phyloP scores from a whole-genome alignment of 108 stramenopile genomes.

The Pseudonitzschia multiseries region DNA sequence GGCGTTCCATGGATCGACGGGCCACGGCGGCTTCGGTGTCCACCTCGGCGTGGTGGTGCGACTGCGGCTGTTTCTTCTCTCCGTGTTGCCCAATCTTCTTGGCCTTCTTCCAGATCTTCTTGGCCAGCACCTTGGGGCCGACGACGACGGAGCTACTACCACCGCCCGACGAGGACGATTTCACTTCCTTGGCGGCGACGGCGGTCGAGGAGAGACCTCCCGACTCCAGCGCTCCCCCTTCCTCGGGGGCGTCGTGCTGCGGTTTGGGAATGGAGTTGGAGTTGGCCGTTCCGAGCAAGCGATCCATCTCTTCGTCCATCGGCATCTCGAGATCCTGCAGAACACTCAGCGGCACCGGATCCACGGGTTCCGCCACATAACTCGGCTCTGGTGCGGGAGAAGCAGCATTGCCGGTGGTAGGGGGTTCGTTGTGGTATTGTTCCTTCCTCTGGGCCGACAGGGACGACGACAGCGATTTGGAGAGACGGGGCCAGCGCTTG shows the following conservation, averaged over 20 bases:
- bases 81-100: background rate
- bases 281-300: background rate
- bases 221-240: background rate
- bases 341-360: background rate
- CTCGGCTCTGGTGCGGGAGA: too few relatives aligned
- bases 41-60: slow-evolving; percentile 9
- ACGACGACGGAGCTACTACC: too few relatives aligned
- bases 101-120: slow-evolving; percentile 11
- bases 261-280: too few relatives aligned
- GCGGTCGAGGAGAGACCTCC: too few relatives aligned
- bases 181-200: background rate
- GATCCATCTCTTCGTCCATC: background rate
- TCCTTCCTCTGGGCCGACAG: slow-evolving; percentile 2
- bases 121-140: slow-evolving; percentile 4
- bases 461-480: background rate
- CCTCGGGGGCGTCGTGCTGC: background rate
- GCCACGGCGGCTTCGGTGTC: slow-evolving; percentile 4
- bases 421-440: too few relatives aligned
- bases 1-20: background rate
- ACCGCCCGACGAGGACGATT: background rate
- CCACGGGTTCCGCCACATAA: background rate
- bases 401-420: too few relatives aligned
- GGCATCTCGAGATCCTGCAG: background rate
- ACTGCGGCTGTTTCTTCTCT: background rate
- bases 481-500: slow-evolving; percentile 4